A percentile compares a stretch with the other conserved stretches of the same genome.
phyloP scores from a whole-genome alignment of 352 stramenopile species.

The Pythium periplocum region DNA sequence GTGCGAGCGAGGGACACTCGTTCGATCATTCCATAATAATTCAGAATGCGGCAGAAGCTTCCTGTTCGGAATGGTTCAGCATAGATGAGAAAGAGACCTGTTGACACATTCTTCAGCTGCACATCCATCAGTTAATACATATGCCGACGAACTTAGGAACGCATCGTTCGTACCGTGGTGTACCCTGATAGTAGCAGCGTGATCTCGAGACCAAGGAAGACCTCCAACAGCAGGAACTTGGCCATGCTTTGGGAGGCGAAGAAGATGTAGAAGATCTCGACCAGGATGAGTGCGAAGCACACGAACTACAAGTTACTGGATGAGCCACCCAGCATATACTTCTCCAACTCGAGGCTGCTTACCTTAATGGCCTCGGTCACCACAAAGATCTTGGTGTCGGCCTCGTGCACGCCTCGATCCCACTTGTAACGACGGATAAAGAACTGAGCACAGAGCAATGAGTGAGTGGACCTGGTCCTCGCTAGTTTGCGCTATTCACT shows the following conservation, averaged over 20 bases:
- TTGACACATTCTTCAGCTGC: constrained; percentile 80
- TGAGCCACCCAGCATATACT: too few relatives aligned
- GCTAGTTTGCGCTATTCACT: too few relatives aligned
- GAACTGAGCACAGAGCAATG: background rate
- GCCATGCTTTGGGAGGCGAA: constrained; percentile 60
- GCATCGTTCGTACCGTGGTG: constrained; percentile 34
- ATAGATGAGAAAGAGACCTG: constrained; percentile 80
- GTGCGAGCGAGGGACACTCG: constrained; percentile 71
- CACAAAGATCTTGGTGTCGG: constrained; percentile 75
- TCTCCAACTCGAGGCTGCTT: background rate
- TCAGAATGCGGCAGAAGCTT: constrained; percentile 48
- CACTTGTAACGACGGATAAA: constrained; percentile 61
- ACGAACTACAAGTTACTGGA: constrained; percentile 28
- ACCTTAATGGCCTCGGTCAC: constrained; percentile 71
- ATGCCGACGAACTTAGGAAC: too few relatives aligned
- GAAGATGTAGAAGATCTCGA: constrained; percentile 85
- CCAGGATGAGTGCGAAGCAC: constrained; percentile 62
- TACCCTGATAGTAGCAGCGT: constrained; percentile 57
- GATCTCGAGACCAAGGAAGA: constrained; percentile 63
- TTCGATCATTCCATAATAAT: constrained; percentile 62
- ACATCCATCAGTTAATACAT: background rate
- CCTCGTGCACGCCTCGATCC: constrained; percentile 58
- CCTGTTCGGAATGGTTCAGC: constrained; percentile 74
- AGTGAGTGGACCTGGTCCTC: background rate
- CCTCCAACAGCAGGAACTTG: constrained; percentile 56